Evolutionary conservation across 306 rosid species (phyloP).

Genomic region (Prunus mongolica): DNA sequence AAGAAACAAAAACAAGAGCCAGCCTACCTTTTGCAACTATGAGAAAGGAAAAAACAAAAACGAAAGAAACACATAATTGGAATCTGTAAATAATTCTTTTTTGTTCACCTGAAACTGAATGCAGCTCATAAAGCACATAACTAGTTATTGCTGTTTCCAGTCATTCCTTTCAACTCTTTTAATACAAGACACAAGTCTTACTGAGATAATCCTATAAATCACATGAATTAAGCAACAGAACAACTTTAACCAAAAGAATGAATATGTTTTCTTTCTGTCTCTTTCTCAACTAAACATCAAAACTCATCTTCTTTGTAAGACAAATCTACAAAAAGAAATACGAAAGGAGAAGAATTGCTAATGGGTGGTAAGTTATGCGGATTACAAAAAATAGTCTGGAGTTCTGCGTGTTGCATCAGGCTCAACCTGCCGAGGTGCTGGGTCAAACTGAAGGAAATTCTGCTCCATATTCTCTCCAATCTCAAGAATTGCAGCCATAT

Average conservation of each 20-base stretch:
- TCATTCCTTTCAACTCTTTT: slow-evolving; percentile 7
- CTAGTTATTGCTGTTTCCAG: slow-evolving; percentile 7
- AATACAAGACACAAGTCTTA: slow-evolving; percentile 13
- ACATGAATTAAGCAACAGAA: slow-evolving; percentile 17
- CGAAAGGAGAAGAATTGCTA: slow-evolving; percentile 29
- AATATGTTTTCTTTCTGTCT: slow-evolving; percentile 3
- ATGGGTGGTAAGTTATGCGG: slow-evolving; percentile 15
- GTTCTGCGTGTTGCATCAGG: slow-evolving; percentile 48
- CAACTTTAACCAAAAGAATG: slow-evolving; percentile 27
- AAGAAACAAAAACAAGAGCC: too few relatives aligned
- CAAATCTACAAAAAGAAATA: slow-evolving; percentile 33
- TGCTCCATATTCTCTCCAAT: slow-evolving; percentile 54
- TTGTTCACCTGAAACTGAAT: slow-evolving; percentile 3
- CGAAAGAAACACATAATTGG: not conserved
- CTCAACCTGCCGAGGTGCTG: slow-evolving; percentile 53
- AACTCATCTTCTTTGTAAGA: slow-evolving; percentile 31
- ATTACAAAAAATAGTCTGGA: slow-evolving; percentile 55
- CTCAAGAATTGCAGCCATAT: slow-evolving; percentile 59
- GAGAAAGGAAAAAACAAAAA: not conserved
- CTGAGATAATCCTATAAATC: slow-evolving; percentile 23
- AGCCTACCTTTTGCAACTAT: too few relatives aligned
- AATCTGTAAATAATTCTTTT: not conserved
- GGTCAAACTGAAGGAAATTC: slow-evolving; percentile 53
- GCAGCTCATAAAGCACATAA: slow-evolving; percentile 5
- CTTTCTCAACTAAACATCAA: slow-evolving; percentile 24